phyloP scores from a whole-genome alignment of 805 yeast genomes.

The Candida vaughaniae region DNA sequence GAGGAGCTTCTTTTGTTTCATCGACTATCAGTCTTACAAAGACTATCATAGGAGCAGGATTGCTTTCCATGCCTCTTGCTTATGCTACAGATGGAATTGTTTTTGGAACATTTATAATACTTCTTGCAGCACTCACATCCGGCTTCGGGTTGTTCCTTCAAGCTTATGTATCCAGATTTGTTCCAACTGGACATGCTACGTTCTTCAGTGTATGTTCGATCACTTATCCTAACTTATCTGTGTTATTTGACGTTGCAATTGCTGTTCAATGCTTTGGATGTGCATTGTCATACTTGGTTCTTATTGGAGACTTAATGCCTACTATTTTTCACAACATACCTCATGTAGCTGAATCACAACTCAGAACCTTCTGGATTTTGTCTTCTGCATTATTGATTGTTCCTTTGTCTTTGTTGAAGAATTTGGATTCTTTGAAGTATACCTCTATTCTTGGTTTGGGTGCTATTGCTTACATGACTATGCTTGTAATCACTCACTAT shows the following conservation, averaged over 20 bases:
- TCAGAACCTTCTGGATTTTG: conserved; percentile 62
- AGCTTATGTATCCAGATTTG: conserved; percentile 54
- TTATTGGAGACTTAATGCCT: conserved; percentile 78
- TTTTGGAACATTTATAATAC: conserved; percentile 53
- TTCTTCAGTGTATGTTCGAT: conserved; percentile 68
- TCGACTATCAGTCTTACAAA: conserved; percentile 68
- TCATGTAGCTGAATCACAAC: conserved; percentile 16
- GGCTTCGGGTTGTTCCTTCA: conserved; percentile 67
- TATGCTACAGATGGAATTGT: conserved; percentile 65
- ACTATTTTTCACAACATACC: conserved; percentile 41
- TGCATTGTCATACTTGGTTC: conserved; percentile 69
- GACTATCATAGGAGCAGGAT: conserved; percentile 80
- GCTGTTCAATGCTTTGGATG: conserved; percentile 80
- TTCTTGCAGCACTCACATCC: conserved; percentile 64
- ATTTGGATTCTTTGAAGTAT: conserved; percentile 78
- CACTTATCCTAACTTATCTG: conserved; percentile 64
- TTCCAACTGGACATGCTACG: conserved; percentile 61
- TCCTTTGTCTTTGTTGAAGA: conserved; percentile 71
- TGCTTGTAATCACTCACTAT: conserved; percentile 73
- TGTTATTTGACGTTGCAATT: conserved; percentile 73
- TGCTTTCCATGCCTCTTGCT: conserved; percentile 73
- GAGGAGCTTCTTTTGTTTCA: conserved; percentile 50
- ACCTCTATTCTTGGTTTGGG: conserved; percentile 81
- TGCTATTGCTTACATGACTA: conserved; percentile 74
- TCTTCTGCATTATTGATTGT: conserved; percentile 42